Evolutionary conservation across 2,329 filamentous ascomycete genomes (phyloP).

Genomic region (Colletotrichum chlorophyti): DNA sequence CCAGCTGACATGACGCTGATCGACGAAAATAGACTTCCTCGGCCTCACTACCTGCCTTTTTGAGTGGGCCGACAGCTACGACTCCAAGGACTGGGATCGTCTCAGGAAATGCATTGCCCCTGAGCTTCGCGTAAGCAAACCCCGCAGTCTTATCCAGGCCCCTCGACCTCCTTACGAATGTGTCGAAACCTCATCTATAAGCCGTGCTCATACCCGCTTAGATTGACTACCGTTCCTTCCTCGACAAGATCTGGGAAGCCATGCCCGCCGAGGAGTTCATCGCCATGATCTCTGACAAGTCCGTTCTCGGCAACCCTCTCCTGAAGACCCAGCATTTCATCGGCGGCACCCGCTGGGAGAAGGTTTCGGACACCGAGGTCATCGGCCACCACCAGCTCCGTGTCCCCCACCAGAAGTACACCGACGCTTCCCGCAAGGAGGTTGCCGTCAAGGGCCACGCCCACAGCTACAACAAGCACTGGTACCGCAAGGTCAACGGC

Average conservation of each 20-base stretch:
- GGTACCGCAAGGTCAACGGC: conserved; percentile 64
- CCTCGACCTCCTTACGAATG: no score
- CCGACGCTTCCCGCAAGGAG: conserved; percentile 50
- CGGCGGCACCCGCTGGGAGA: conserved; percentile 64
- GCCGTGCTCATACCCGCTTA: conserved; percentile 45
- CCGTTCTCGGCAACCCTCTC: conserved; percentile 66
- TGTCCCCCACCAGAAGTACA: conserved; percentile 68
- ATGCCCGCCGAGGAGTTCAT: conserved; percentile 70
- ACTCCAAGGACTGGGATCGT: conserved; percentile 69
- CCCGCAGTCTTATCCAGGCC: conserved; percentile 62
- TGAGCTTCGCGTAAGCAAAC: conserved; percentile 53
- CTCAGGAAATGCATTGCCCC: conserved; percentile 60
- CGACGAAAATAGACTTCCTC: conserved; percentile 49
- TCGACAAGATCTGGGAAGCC: conserved; percentile 64
- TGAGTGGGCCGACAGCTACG: conserved; percentile 71
- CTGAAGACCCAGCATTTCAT: conserved; percentile 72
- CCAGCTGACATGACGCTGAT: conserved; percentile 48
- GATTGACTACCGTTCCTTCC: conserved; percentile 75
- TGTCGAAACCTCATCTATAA: no score
- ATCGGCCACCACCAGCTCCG: conserved; percentile 68
- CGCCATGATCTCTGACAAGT: conserved; percentile 61
- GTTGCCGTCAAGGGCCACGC: conserved; percentile 67
- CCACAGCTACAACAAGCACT: conserved; percentile 63
- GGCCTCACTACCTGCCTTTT: conserved; percentile 57
- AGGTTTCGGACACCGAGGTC: conserved; percentile 62